These are phyloP conservation scores for Aphanomyces stellatus DNA, from an alignment of 352 stramenopile genomes.

Conservation along the genomic window DNA sequence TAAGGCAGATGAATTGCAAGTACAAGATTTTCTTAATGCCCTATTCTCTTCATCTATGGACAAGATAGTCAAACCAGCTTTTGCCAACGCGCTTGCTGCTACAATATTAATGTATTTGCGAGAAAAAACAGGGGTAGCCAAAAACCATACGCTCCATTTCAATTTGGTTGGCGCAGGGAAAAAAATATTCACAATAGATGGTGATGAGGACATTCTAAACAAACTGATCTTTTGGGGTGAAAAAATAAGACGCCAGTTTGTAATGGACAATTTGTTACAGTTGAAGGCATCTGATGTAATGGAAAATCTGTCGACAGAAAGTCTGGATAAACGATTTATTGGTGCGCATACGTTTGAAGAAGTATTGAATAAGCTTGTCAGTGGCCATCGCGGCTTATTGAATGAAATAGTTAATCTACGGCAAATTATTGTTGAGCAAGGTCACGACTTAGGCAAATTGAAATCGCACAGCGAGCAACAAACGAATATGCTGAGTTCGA, in stretches of 20 bases:
- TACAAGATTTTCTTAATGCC: not conserved
- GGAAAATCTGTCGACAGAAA: not conserved
- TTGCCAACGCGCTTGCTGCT: not conserved
- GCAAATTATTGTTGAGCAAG: no score
- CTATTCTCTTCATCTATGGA: not conserved
- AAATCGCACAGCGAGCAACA: no score
- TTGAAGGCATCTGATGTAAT: not conserved
- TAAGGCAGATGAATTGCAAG: not conserved
- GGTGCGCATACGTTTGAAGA: not conserved
- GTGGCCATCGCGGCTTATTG: no score
- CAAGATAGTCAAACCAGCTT: not conserved
- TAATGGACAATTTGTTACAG: not conserved
- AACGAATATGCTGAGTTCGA: no score
- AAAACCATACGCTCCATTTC: not conserved
- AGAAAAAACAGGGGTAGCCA: not conserved
- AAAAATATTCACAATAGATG: not conserved
- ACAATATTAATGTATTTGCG: not conserved
- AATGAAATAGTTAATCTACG: no score
- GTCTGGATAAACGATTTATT: not conserved
- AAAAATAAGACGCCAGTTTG: not conserved
- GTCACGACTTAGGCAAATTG: no score
- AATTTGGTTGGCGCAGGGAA: not conserved
- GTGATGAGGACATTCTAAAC: not conserved
- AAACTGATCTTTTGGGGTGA: not conserved
- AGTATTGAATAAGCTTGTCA: no score